Conservation (phyloP, 306 rosid genomes). For the Medicago arabica region DNA sequence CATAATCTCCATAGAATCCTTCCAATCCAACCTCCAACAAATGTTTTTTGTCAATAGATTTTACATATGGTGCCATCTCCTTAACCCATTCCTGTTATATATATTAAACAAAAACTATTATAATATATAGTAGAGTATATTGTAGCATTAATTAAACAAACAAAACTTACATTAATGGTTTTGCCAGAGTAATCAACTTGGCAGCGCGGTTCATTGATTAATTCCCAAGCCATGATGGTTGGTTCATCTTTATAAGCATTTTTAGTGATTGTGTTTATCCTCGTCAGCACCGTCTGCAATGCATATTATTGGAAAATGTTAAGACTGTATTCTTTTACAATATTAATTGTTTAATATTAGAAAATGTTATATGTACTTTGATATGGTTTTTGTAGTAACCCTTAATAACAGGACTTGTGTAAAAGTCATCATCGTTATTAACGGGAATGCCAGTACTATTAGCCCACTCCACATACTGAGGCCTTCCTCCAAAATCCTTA, state of each 20-base stretch:
- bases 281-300: slow-evolving; percentile 57
- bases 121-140: too few species aligned
- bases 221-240: slow-evolving; percentile 66
- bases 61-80: slow-evolving; percentile 64
- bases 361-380: slow-evolving; percentile 25
- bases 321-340: too few species aligned
- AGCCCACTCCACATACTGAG: slow-evolving; percentile 68
- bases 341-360: background rate
- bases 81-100: slow-evolving; percentile 59
- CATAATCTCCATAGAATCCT: slow-evolving; percentile 70
- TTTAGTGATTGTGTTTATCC: slow-evolving; percentile 57
- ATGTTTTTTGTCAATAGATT: slow-evolving; percentile 58
- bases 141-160: background rate
- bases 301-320: background rate
- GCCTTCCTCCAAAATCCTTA: slow-evolving; percentile 63
- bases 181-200: slow-evolving; percentile 61
- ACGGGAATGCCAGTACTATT: slow-evolving; percentile 40
- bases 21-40: slow-evolving; percentile 69
- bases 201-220: slow-evolving; percentile 67
- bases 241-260: slow-evolving; percentile 56
- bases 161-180: slow-evolving; percentile 42
- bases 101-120: too few species aligned
- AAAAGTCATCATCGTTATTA: slow-evolving; percentile 56
- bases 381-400: slow-evolving; percentile 60
- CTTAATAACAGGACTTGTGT: slow-evolving; percentile 45